A percentile compares a stretch with the other conserved stretches of the same genome.
These are phyloP conservation scores for Ustilago xerochloae DNA, from an alignment of 1,284 basidiomycete species.

Conservation along the genomic window DNA sequence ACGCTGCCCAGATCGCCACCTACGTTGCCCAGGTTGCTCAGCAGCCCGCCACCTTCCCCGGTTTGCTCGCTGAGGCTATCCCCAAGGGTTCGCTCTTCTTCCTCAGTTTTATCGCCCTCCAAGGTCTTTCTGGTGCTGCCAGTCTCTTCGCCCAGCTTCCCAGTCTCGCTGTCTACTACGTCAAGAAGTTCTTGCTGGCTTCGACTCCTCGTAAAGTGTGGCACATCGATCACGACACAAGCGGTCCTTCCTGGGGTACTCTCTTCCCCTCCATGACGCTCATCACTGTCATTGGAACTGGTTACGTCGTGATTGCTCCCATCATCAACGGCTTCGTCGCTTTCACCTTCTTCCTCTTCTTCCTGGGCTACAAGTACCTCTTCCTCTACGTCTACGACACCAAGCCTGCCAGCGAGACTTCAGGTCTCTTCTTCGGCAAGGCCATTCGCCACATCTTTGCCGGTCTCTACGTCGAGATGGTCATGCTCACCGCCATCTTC, in stretches of 20 bases:
- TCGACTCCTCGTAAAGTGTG: slow-evolving; percentile 89
- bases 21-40: slow-evolving; percentile 43
- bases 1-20: slow-evolving; percentile 41
- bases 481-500: slow-evolving; percentile 65
- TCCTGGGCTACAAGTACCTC: slow-evolving; percentile 74
- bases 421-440: slow-evolving; percentile 93
- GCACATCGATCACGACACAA: slow-evolving; percentile 78
- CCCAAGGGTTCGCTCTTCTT: slow-evolving; percentile 92
- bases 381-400: slow-evolving; percentile 75
- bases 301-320: slow-evolving; percentile 90
- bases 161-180: slow-evolving; percentile 81
- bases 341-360: slow-evolving; percentile 84
- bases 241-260: slow-evolving; percentile 83
- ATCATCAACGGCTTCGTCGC: slow-evolving; percentile 91
- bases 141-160: slow-evolving; percentile 83
- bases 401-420: slow-evolving; percentile 81
- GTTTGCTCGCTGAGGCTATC: slow-evolving; percentile 72
- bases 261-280: slow-evolving; percentile 69
- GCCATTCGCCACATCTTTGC: slow-evolving; percentile 92
- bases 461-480: slow-evolving; percentile 71
- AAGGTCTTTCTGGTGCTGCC: slow-evolving; percentile 72
- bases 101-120: slow-evolving; percentile 78
- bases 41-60: slow-evolving; percentile 51
- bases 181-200: slow-evolving; percentile 84
- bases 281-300: slow-evolving; percentile 60